phyloP scores from a whole-genome alignment of 345 rosid species.

The Rubroshorea leprosula region DNA sequence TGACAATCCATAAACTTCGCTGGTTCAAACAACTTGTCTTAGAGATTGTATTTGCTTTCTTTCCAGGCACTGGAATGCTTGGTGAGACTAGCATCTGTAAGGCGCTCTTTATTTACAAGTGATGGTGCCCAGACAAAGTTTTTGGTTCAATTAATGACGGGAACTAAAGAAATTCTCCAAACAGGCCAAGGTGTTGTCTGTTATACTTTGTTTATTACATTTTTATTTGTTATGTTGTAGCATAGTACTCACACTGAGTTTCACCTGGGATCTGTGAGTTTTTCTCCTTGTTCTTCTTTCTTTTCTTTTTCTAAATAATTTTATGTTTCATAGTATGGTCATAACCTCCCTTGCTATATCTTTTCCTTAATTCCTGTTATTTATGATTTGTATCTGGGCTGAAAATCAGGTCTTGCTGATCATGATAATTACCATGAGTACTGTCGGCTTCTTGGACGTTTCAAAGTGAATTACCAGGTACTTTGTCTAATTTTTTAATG shows the following conservation, averaged over 20 bases:
- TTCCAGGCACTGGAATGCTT: conserved; percentile 94
- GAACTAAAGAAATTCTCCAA: conserved; percentile 92
- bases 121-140: conserved; percentile 86
- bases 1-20: neutral
- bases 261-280: too few relatives aligned
- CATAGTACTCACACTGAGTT: too few relatives aligned
- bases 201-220: neutral
- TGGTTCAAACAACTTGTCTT: neutral
- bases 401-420: conserved; percentile 87
- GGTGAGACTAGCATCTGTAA: conserved; percentile 94
- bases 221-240: neutral
- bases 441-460: conserved; percentile 98
- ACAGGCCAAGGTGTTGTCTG: conserved; percentile 65
- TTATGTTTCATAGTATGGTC: neutral
- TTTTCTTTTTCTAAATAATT: neutral
- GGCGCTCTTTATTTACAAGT: conserved; percentile 84
- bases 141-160: conserved; percentile 91
- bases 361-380: neutral
- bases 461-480: conserved; percentile 94
- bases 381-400: neutral
- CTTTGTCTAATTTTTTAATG: neutral
- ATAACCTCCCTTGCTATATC: neutral
- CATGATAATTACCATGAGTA: conserved; percentile 99
- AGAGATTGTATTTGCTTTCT: conserved; percentile 13
- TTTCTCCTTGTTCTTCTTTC: neutral